Evolutionary conservation across 2,329 filamentous ascomycete genomes (phyloP).

Genomic region (Escovopsis sp.): DNA sequence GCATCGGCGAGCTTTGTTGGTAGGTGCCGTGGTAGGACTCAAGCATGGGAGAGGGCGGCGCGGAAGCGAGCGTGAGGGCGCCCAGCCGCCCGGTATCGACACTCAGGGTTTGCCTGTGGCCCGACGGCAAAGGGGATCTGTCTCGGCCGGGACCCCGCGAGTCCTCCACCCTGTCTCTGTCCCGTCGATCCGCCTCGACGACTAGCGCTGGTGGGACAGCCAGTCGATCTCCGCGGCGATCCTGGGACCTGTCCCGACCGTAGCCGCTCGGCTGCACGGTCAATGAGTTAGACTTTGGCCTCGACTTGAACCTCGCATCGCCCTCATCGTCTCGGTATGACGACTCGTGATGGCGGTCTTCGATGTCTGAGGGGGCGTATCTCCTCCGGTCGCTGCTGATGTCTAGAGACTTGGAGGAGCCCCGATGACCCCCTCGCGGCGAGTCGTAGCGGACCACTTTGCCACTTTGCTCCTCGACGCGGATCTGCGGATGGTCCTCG

Average conservation of each 20-base stretch:
- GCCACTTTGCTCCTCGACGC: slow-evolving; percentile 9
- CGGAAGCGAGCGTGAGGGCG: slow-evolving; percentile 32
- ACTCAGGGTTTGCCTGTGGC: slow-evolving; percentile 37
- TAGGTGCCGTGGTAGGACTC: slow-evolving; percentile 92
- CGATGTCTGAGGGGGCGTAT: slow-evolving; percentile 4
- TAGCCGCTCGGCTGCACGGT: slow-evolving; percentile 25
- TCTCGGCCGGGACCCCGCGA: slow-evolving; percentile 24
- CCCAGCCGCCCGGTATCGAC: slow-evolving; percentile 31
- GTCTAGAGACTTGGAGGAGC: slow-evolving; percentile 4
- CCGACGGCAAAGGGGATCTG: slow-evolving; percentile 31
- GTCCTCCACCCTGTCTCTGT: slow-evolving; percentile 13
- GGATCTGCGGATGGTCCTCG: slow-evolving; percentile 6
- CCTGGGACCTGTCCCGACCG: slow-evolving; percentile 20
- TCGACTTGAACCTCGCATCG: neutral
- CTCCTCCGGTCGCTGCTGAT: neutral
- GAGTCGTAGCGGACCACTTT: slow-evolving; percentile 10
- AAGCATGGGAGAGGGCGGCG: slow-evolving; percentile 70
- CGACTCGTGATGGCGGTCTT: neutral
- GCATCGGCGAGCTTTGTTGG: slow-evolving; percentile 89
- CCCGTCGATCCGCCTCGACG: slow-evolving; percentile 9
- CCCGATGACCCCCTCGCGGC: neutral
- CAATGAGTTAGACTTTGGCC: slow-evolving; percentile 24
- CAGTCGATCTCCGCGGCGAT: slow-evolving; percentile 18
- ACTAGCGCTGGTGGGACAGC: slow-evolving; percentile 10
- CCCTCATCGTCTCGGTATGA: slow-evolving; percentile 21